Evolutionary conservation across 768 basidiomycete genomes (phyloP).

Genomic region (Lentinula sp.): DNA sequence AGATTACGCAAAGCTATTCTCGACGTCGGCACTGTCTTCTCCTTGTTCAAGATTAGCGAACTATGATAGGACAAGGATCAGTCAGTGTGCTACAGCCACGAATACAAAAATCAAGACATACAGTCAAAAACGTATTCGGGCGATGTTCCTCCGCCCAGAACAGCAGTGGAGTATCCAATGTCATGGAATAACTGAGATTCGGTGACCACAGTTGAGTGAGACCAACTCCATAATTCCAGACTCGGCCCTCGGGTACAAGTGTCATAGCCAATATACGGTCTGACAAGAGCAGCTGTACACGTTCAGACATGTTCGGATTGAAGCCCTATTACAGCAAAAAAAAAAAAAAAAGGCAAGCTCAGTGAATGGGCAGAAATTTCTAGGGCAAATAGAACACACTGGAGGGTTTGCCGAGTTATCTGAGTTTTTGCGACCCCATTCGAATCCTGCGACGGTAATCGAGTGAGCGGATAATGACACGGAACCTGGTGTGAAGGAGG

Average conservation of each 20-base stretch:
- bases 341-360: slow-evolving; percentile 1
- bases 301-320: slow-evolving; percentile 98
- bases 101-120: slow-evolving; percentile 30
- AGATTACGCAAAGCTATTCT: slow-evolving; percentile 83
- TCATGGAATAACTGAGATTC: slow-evolving; percentile 74
- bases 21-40: slow-evolving; percentile 92
- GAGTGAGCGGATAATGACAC: slow-evolving; percentile 93
- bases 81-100: slow-evolving; percentile 1
- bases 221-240: slow-evolving; percentile 97
- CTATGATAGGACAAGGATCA: slow-evolving; percentile 26
- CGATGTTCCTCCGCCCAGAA: slow-evolving; percentile 98
- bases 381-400: slow-evolving; percentile 23
- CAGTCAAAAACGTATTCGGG: slow-evolving; percentile 89
- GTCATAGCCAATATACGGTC: slow-evolving; percentile 97
- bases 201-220: slow-evolving; percentile 89
- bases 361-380: slow-evolving; percentile 1
- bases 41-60: slow-evolving; percentile 88
- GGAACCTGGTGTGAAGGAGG: slow-evolving; percentile 96
- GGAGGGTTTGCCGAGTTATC: slow-evolving; percentile 81
- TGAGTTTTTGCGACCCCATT: slow-evolving; percentile 94
- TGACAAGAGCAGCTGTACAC: slow-evolving; percentile 87
- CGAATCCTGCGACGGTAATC: slow-evolving; percentile 87
- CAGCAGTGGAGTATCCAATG: slow-evolving; percentile 84
- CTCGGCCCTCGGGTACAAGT: slow-evolving; percentile 85
- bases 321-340: slow-evolving; percentile 56